Evolutionary conservation across 2,329 filamentous ascomycete species (phyloP), one percentile per base, ranked within the genome.

Genomic region (Fusarium decemcellulare): DNA sequence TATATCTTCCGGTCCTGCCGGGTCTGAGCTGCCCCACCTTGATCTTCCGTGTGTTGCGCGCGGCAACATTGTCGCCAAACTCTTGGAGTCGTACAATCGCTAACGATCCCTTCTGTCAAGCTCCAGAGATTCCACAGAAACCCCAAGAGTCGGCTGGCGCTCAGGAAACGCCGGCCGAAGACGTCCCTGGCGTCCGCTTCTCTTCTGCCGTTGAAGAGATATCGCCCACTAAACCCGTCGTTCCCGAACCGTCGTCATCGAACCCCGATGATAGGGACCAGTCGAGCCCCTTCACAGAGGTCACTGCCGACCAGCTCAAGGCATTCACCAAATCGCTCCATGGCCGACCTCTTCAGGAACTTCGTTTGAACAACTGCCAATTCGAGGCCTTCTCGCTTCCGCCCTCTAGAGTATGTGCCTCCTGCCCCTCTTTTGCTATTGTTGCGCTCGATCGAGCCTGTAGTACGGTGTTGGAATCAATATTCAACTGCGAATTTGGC

Each of bases 351-450:
- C 86, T 97, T 65, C 95, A 98, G 82, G 92, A 95, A 74, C 88
- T 90, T 61, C 90, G 95, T 68, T 89, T 97, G 85, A 92, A 92
- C 77, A 93, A 94, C 77, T 97, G 94, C 81, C 91, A 92, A 44
- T 98, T 95, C 76, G 95, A 98, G 78, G 92, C 95, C 36, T 91
- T 97, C 68, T 98, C 96, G 37, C 85, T 98, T 55, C 95, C 96
- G 39, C 87, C 89, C 34, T 95, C 93, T 47, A 88, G 93, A 81
- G 93, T 95, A 90, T 81, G 92, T 87, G 61, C 53, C 59, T 60
- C 52, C n/a, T 32, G 56, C 51, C 57, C 52, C 61, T 59, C 66
- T 55, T 59, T 57, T 63, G 51, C 37, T 42, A 44, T 58, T 39
- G 56, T 61, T 60, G 46, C 46, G 54, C 54, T 47, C 48, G 43